These are phyloP conservation scores for Linanthus parryae DNA, from an alignment of 148 eudicot species.

Conservation along the genomic window DNA sequence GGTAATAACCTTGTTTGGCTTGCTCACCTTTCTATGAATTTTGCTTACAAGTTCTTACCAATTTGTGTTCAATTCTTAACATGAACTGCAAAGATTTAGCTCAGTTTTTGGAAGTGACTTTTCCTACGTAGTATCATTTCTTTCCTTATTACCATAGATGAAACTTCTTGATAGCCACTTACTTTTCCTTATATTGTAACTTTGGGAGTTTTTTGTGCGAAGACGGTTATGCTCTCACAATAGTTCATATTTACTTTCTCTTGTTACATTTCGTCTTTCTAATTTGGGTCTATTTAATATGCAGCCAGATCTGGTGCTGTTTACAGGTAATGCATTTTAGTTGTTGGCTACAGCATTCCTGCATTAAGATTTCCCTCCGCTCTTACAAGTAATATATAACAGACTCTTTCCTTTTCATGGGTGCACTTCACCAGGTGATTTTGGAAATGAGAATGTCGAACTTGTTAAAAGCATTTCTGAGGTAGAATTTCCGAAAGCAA, in stretches of 20 bases:
- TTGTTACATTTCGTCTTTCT: slow-evolving; percentile 14
- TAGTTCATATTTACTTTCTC: neutral
- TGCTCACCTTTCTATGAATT: neutral
- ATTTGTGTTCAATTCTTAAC: neutral
- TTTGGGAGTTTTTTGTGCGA: neutral
- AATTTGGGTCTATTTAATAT: slow-evolving; percentile 23
- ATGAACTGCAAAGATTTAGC: neutral
- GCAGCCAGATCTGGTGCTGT: slow-evolving; percentile 96
- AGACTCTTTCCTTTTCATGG: neutral
- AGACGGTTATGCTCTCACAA: neutral
- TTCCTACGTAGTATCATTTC: neutral
- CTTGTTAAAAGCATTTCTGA: slow-evolving; percentile 66
- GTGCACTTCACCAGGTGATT: slow-evolving; percentile 56
- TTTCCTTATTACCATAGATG: neutral
- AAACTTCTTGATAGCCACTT: neutral
- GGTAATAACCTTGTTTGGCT: slow-evolving; percentile 27
- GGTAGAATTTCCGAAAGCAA: slow-evolving; percentile 64
- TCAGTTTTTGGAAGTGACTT: neutral
- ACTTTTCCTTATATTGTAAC: neutral
- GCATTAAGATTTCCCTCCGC: neutral
- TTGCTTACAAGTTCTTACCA: neutral
- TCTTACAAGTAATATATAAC: slow-evolving; percentile 1
- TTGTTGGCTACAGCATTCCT: neutral
- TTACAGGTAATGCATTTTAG: slow-evolving; percentile 56
- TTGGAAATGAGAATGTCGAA: slow-evolving; percentile 84